A percentile compares a stretch with the other conserved stretches of the same genome.
phyloP scores from a whole-genome alignment of 228 moss, liverwort and hornwort genomes.

The Sphagnum magellanicum region DNA sequence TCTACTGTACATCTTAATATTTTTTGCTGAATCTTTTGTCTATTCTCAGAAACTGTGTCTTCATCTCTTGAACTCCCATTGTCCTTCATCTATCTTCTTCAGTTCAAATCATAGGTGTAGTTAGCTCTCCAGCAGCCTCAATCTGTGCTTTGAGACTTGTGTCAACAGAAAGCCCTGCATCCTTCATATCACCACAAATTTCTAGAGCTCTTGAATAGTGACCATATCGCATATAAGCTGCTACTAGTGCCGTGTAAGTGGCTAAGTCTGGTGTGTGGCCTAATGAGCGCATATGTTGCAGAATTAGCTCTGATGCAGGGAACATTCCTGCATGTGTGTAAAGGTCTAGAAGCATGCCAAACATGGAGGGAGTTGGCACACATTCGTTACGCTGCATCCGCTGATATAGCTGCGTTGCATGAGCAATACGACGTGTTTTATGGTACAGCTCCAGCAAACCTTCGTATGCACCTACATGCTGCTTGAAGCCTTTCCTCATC shows the following conservation, averaged over 20 bases:
- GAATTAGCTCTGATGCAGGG: slow-evolving; percentile 31
- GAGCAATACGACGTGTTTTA: slow-evolving; percentile 23
- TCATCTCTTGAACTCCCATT: too few species aligned
- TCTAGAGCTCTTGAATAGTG: slow-evolving; percentile 27
- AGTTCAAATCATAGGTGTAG: too few species aligned
- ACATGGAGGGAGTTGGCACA: slow-evolving; percentile 25
- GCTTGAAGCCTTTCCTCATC: slow-evolving; percentile 25
- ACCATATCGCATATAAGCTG: slow-evolving; percentile 20
- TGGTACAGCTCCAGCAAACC: slow-evolving; percentile 37
- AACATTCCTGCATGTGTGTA: slow-evolving; percentile 40
- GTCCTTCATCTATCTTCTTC: too few species aligned
- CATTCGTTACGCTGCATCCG: slow-evolving; percentile 26
- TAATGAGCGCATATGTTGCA: slow-evolving; percentile 26
- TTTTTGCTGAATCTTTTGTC: too few species aligned
- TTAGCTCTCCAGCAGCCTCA: background rate
- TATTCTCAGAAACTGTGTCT: too few species aligned
- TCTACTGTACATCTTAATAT: too few species aligned
- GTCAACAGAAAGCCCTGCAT: slow-evolving; percentile 14
- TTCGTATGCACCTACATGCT: slow-evolving; percentile 18
- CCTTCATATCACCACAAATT: slow-evolving; percentile 27
- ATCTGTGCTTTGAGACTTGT: background rate
- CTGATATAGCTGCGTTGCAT: slow-evolving; percentile 34
- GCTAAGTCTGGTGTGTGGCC: slow-evolving; percentile 22
- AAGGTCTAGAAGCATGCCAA: slow-evolving; percentile 27
- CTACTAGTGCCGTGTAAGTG: slow-evolving; percentile 28